Evolutionary conservation across 331 rosid genomes (phyloP).

Genomic region (Spiraea crenata): DNA sequence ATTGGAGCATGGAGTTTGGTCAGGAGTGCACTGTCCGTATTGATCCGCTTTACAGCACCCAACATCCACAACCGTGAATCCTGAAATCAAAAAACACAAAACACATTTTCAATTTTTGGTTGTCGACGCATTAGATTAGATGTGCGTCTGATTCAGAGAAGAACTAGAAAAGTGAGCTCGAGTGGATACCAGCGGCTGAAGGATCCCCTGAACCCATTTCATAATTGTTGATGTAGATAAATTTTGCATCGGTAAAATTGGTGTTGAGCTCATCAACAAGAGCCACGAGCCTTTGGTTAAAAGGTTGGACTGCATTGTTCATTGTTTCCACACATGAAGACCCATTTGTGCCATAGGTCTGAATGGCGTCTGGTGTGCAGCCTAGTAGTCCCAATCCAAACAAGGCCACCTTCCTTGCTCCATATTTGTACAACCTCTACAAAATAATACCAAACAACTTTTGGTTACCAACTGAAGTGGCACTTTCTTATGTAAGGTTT

Average conservation of each 20-base stretch:
- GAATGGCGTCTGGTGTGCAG: slow-evolving; percentile 46
- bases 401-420: slow-evolving; percentile 64
- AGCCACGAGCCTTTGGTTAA: slow-evolving; percentile 37
- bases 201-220: slow-evolving; percentile 4
- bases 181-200: slow-evolving; percentile 3
- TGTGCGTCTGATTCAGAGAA: no score
- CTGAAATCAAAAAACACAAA: slow-evolving; percentile 21
- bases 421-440: slow-evolving; percentile 40
- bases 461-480: no score
- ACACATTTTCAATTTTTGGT: no score
- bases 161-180: background rate
- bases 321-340: slow-evolving; percentile 39
- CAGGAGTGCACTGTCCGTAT: slow-evolving; percentile 33
- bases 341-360: slow-evolving; percentile 25
- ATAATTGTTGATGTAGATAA: slow-evolving; percentile 33
- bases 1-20: slow-evolving; percentile 32
- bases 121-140: no score
- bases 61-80: slow-evolving; percentile 4
- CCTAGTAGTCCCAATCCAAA: slow-evolving; percentile 46
- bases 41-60: slow-evolving; percentile 35
- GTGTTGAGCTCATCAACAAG: slow-evolving; percentile 38
- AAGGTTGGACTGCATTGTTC: slow-evolving; percentile 33
- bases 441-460: background rate
- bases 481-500: no score
- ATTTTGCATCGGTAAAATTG: slow-evolving; percentile 33